Evolutionary conservation across 495 filamentous ascomycete genomes (phyloP), one percentile per base, ranked within the genome.

Genomic region (Aspergillus steynii): DNA sequence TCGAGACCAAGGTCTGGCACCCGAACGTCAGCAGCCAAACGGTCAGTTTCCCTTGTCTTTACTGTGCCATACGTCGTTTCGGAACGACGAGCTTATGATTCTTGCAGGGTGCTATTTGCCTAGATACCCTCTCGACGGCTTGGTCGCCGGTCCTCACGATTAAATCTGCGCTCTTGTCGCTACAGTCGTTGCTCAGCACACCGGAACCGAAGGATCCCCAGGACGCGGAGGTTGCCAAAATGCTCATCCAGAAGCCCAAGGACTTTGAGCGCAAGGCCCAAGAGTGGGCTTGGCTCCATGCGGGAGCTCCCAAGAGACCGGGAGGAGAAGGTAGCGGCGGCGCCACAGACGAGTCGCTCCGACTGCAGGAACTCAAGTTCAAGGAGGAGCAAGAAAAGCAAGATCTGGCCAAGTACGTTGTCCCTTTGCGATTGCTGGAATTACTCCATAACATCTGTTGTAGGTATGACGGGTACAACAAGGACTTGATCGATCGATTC

Each of bases 71-170:
- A 45, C 10, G 59, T 20, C 37, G n/a, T 26, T 1, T 14, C 5
- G 25, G 31, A 27, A 47, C 47, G 12, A 26, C 53, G 28, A 56
- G 50, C 29, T 55, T 53, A 65, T 48, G 47, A 9, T 54, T 61
- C 46, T 20, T 58, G 20, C 54, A 97, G 94, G 95, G 95, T 20
- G 96, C 95, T 25, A 99, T 99, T 70, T 99, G 95, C 72, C 88
- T 99, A 50, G 95, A 99, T 68, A 99, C 93, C 0, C 85, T 99
- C 20, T 89, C 90, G 12, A 79, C 84, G 34, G 91, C 89, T 61
- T 99, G 95, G 95, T 95, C 92, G 5, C 95, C 95, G 0, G 92
- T 98, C 14, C 83, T 97, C 50, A 99, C 93, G 2, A 93, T 99
- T 71, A 98, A 97, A 78, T 95, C 92, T 53, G 91, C 96, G 31